Percentiles rank a stretch among this genome's conserved stretches.
Evolutionary conservation across 108 stramenopile genomes (phyloP).

Genomic region (Discostella pseudostelligera): DNA sequence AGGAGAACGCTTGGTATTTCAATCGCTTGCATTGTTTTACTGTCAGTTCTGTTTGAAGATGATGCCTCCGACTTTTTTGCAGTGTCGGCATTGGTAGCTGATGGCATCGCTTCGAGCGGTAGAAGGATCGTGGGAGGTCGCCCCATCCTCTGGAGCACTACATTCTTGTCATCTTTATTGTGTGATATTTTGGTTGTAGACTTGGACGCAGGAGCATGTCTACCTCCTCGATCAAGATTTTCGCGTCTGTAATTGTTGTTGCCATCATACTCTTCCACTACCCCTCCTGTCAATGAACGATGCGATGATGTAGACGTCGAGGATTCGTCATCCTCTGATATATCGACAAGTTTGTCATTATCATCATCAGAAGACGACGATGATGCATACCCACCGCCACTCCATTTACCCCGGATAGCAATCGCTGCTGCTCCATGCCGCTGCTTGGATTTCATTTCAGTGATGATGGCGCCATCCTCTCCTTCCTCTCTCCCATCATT

Average conservation of each 20-base stretch:
- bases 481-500: background rate
- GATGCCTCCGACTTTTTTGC: background rate
- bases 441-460: too few species aligned
- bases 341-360: constrained; percentile 5
- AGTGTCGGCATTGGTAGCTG: background rate
- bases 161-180: constrained; percentile 14
- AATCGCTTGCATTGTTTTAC: constrained; percentile 7
- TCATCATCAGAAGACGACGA: constrained; percentile 17
- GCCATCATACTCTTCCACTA: background rate
- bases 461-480: background rate
- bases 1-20: constrained; percentile 32
- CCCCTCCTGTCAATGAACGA: background rate
- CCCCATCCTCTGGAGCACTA: constrained; percentile 15
- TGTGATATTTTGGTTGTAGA: constrained; percentile 3
- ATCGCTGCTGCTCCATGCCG: background rate
- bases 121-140: constrained; percentile 31
- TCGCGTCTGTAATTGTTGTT: too few species aligned
- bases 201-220: background rate
- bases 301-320: background rate
- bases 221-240: background rate
- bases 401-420: constrained; percentile 10
- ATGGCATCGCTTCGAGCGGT: background rate
- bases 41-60: background rate
- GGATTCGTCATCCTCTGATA: background rate
- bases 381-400: background rate